phyloP scores from a whole-genome alignment of 192 early-diverging fungal species.

The Thoreauomyces humboldtii region DNA sequence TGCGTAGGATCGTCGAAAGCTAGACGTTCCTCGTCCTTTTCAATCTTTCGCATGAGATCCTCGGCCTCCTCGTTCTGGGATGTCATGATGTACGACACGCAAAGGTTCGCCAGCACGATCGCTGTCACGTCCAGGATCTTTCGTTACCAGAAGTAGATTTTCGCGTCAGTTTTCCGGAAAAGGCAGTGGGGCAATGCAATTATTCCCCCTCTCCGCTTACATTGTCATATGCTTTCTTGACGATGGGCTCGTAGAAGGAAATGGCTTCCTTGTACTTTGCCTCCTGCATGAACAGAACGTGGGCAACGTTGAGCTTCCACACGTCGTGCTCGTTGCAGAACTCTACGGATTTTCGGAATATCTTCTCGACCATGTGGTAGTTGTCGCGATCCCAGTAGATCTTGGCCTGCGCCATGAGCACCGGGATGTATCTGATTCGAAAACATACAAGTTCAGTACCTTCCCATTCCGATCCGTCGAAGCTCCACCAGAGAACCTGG shows the following conservation, averaged over 20 bases:
- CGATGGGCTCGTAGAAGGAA: constrained; percentile 65
- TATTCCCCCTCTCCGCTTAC: too few relatives aligned
- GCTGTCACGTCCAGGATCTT: constrained; percentile 62
- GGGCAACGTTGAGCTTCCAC: constrained; percentile 67
- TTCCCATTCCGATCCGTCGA: too few relatives aligned
- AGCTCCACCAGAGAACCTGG: too few relatives aligned
- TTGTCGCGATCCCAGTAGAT: constrained; percentile 69
- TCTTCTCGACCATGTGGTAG: constrained; percentile 61
- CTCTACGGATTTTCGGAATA: constrained; percentile 62
- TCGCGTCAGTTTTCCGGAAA: too few relatives aligned
- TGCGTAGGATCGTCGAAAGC: constrained; percentile 56
- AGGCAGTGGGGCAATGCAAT: too few relatives aligned
- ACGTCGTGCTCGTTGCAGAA: constrained; percentile 68
- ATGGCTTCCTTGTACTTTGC: constrained; percentile 68
- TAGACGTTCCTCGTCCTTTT: constrained; percentile 64
- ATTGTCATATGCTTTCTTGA: constrained; percentile 62
- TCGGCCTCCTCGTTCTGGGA: constrained; percentile 68
- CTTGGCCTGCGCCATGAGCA: constrained; percentile 64
- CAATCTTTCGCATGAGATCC: constrained; percentile 64
- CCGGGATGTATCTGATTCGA: constrained; percentile 59
- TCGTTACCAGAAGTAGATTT: background rate
- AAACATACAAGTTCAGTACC: too few relatives aligned
- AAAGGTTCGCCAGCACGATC: constrained; percentile 64
- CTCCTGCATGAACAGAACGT: constrained; percentile 69
- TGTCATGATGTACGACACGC: constrained; percentile 66